phyloP scores from a whole-genome alignment of 805 yeast genomes.

The Dipodascopsis uninucleata region DNA sequence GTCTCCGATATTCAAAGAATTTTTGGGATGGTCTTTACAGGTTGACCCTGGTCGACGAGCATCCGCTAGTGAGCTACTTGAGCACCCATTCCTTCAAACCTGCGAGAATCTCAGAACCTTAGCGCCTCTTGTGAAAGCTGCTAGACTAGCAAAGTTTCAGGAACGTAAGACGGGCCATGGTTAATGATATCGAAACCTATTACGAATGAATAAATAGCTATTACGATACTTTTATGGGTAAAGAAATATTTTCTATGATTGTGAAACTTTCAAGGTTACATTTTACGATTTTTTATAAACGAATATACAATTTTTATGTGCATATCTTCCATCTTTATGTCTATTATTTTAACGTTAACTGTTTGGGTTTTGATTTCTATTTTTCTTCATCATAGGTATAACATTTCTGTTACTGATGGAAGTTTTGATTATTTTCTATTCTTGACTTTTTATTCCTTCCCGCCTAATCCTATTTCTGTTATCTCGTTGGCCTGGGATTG shows the following conservation, averaged over 20 bases:
- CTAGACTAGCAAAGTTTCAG: slow-evolving; percentile 26
- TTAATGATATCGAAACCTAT: neutral
- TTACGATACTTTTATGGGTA: neutral
- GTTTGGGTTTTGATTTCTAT: too few relatives aligned
- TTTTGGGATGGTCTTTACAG: slow-evolving; percentile 72
- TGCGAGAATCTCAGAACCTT: slow-evolving; percentile 28
- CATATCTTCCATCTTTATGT: too few relatives aligned
- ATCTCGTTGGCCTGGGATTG: too few relatives aligned
- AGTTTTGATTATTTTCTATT: too few relatives aligned
- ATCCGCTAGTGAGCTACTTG: slow-evolving; percentile 66
- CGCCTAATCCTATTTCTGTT: too few relatives aligned
- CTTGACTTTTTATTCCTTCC: too few relatives aligned
- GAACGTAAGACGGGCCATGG: slow-evolving; percentile 9
- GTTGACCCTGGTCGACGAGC: slow-evolving; percentile 82
- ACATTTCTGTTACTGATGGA: too few relatives aligned
- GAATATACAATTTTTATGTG: too few relatives aligned
- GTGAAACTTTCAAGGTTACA: too few relatives aligned
- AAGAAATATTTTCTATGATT: neutral
- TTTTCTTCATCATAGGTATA: too few relatives aligned
- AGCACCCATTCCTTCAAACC: slow-evolving; percentile 30
- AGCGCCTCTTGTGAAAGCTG: slow-evolving; percentile 31
- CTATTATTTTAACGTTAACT: too few relatives aligned
- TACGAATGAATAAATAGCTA: neutral
- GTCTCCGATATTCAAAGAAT: slow-evolving; percentile 59
- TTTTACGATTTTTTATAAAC: too few relatives aligned